A percentile compares a stretch with the other conserved stretches of the same genome.
Conservation (phyloP, 495 filamentous ascomycete genomes). For the Penicillium diatomitis region DNA sequence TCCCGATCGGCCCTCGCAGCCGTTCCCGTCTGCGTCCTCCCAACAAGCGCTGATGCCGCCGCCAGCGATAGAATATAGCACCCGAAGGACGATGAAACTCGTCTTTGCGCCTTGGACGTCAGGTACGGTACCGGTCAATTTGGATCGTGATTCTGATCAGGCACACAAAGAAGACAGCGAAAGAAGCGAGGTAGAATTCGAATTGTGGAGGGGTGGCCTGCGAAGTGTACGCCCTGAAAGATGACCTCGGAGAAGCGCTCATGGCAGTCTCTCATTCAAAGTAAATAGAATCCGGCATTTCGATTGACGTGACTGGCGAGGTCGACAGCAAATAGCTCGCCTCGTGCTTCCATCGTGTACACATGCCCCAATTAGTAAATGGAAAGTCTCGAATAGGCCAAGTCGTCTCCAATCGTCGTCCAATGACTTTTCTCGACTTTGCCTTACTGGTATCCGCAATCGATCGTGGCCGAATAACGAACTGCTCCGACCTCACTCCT, state of each 20-base stretch:
- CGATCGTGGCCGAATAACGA: not conserved
- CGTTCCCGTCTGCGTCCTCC: not conserved
- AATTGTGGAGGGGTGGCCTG: constrained; percentile 43
- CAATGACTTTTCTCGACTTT: no score
- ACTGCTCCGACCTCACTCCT: not conserved
- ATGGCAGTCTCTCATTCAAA: no score
- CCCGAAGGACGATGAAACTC: constrained; percentile 60
- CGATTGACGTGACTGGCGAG: no score
- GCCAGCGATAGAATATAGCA: constrained; percentile 14
- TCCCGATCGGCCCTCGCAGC: not conserved
- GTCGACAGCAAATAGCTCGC: no score
- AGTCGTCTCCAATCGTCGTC: no score
- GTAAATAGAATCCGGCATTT: no score
- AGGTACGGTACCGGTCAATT: constrained; percentile 3
- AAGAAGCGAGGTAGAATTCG: constrained; percentile 35
- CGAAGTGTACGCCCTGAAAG: constrained; percentile 9
- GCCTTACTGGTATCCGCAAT: no score
- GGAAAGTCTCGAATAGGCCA: no score
- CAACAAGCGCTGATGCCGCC: not conserved
- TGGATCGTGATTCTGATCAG: not conserved
- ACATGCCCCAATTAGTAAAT: no score
- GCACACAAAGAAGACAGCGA: not conserved
- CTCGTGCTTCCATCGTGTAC: no score
- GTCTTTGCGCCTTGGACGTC: constrained; percentile 67
- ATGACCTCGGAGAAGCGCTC: not conserved